A percentile compares a stretch with the other conserved stretches of the same genome.
These are phyloP conservation scores for Cynanchum wilfordii DNA, from an alignment of 257 asterid genomes.

Conservation along the genomic window DNA sequence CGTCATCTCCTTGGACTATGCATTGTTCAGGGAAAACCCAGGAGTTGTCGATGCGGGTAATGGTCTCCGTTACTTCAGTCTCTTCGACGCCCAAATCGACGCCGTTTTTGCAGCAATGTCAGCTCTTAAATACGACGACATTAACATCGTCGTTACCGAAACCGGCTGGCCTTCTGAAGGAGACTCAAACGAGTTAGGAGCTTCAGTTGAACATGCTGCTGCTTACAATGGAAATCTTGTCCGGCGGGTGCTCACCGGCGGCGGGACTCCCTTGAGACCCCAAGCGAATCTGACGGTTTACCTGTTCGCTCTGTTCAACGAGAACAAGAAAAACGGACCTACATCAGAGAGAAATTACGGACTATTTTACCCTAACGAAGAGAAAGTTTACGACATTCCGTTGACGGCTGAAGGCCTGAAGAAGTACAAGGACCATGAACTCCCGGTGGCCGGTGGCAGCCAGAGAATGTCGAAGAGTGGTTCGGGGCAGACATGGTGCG, in stretches of 20 bases:
- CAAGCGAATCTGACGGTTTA: slow-evolving; percentile 50
- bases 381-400: slow-evolving; percentile 70
- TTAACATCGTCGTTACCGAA: slow-evolving; percentile 51
- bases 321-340: slow-evolving; percentile 77
- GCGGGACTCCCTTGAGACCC: slow-evolving; percentile 83
- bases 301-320: slow-evolving; percentile 85
- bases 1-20: slow-evolving; percentile 75
- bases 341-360: slow-evolving; percentile 92
- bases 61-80: slow-evolving; percentile 56
- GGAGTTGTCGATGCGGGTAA: slow-evolving; percentile 72
- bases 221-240: slow-evolving; percentile 76
- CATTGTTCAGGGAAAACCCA: slow-evolving; percentile 65
- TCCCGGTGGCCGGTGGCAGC: slow-evolving; percentile 35
- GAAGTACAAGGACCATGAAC: slow-evolving; percentile 24
- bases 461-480: slow-evolving; percentile 34
- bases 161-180: slow-evolving; percentile 99
- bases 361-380: slow-evolving; percentile 67
- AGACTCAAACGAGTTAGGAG: slow-evolving; percentile 69
- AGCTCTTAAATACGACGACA: slow-evolving; percentile 57
- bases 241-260: slow-evolving; percentile 60
- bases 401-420: slow-evolving; percentile 51
- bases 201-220: slow-evolving; percentile 70
- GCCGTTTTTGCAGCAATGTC: slow-evolving; percentile 86
- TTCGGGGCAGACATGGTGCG: slow-evolving; percentile 82
- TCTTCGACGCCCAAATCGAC: slow-evolving; percentile 89